Percentiles rank a stretch among this genome's conserved stretches.
phyloP scores from a whole-genome alignment of 441 rosid genomes.

The Viola pubescens region DNA sequence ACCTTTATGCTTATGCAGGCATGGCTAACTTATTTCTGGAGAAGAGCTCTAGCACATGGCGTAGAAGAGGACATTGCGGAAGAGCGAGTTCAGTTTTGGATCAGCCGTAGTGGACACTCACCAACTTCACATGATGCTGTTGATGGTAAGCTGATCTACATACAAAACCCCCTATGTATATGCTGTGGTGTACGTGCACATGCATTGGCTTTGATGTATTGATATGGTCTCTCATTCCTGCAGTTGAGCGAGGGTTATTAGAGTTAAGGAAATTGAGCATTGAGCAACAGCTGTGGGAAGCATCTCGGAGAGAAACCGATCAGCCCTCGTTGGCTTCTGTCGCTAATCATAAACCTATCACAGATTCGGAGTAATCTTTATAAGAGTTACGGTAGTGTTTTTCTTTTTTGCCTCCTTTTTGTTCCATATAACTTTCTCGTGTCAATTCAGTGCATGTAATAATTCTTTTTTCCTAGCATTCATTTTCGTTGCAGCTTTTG shows the following conservation, averaged over 20 bases:
- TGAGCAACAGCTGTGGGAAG: constrained; percentile 95
- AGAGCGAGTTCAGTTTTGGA: constrained; percentile 79
- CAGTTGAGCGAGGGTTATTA: constrained; percentile 81
- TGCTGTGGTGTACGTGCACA: too few species aligned
- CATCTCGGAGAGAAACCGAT: constrained; percentile 71
- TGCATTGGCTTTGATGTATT: background rate
- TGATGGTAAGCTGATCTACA: constrained; percentile 45
- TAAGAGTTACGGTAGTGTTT: constrained; percentile 1
- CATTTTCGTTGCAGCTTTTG: background rate
- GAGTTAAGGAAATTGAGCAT: constrained; percentile 89
- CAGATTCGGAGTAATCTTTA: constrained; percentile 28
- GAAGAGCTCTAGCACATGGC: constrained; percentile 70
- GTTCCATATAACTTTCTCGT: constrained; percentile 8
- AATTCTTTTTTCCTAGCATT: background rate
- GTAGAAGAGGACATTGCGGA: constrained; percentile 93
- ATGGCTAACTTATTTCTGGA: constrained; percentile 90
- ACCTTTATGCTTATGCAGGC: constrained; percentile 36
- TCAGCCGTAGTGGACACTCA: constrained; percentile 51
- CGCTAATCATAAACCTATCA: constrained; percentile 28
- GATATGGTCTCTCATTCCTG: constrained; percentile 4
- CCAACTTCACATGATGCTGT: constrained; percentile 74
- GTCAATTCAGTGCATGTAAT: constrained; percentile 6
- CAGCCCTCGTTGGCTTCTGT: constrained; percentile 23
- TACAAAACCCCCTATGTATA: too few species aligned
- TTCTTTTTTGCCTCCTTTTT: background rate